Base-by-base conservation (phyloP, 257 asterid genomes). In the Penstemon newberryi region DNA sequence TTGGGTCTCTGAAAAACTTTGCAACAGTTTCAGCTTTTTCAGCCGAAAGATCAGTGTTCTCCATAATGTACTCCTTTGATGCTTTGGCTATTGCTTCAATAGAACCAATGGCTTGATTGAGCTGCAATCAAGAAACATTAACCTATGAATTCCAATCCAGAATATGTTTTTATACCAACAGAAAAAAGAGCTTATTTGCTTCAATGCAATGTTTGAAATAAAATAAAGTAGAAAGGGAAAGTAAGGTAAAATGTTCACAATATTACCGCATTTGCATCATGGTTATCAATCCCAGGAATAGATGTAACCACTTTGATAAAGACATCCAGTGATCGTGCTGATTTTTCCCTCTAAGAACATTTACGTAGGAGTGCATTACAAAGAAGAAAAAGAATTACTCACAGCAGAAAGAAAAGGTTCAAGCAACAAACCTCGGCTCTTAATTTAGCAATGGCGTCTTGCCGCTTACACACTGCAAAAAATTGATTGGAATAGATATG, bases 11-110 rank as follows among this genome's bases (percentile, higher is more conserved):
- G 87, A 94, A 94, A 69, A 94, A 91, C 82, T 80, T 83, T 11
- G 85, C 68, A 45, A 94, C 83, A 10, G 77, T 84, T 79, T 94
- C 96, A 51, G 97, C 96, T 76, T 88, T 94, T 60, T 78, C 86
- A 4, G 88, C 81, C n/a, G 99, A 89, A 63, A 94, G 97, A 77
- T 94, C 99, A 5, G 97, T 94, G 7, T 75, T 83, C 77, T 84
- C 91, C 85, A 89, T 50, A 50, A 94, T 89, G 87, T 79, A 72
- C 49, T 89, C 87, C 79, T 87, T 91, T 37, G 96, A 84, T 70
- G 97, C 88, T 78, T 86, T 87, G 3, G 97, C 90, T 68, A 94
- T 80, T 70, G 97, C 95, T 87, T 89, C 95, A 63, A 94, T 83
- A 79, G 99, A 94, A 71, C 99, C 96, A 69, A 94, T 81, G 43